These are phyloP conservation scores for Wickerhamiella allomyrinae DNA, from an alignment of 805 yeast genomes.

Conservation along the genomic window DNA sequence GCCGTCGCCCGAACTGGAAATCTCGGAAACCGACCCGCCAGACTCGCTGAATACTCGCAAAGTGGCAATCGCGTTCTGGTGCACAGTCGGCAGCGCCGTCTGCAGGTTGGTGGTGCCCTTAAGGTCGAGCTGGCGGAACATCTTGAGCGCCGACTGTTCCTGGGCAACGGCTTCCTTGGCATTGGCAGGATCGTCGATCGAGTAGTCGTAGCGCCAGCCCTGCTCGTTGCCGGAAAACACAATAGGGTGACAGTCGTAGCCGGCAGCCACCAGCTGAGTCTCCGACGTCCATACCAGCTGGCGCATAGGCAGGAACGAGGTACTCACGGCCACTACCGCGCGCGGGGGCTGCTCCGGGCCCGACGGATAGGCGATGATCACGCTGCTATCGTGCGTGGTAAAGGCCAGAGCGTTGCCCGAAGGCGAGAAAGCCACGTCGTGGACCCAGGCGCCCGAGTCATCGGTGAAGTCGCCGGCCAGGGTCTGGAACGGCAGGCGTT, in stretches of 20 bases:
- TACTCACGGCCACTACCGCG: conserved; percentile 42
- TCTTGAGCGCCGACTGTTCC: conserved; percentile 45
- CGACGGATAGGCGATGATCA: conserved; percentile 64
- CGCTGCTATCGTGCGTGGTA: conserved; percentile 76
- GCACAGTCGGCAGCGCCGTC: conserved; percentile 53
- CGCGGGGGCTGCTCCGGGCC: conserved; percentile 52
- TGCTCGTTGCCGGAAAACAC: conserved; percentile 57
- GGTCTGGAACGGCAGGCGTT: conserved; percentile 86
- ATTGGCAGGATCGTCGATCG: conserved; percentile 43
- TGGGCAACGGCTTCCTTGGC: conserved; percentile 33
- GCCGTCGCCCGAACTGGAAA: conserved; percentile 82
- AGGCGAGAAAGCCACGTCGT: conserved; percentile 76
- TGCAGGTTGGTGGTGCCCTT: conserved; percentile 57
- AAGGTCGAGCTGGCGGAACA: conserved; percentile 90
- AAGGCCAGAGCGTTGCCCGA: conserved; percentile 64
- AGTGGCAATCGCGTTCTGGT: conserved; percentile 74
- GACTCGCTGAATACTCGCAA: conserved; percentile 32
- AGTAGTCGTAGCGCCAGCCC: conserved; percentile 45
- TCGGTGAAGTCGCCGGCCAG: conserved; percentile 67
- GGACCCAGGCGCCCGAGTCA: conserved; percentile 77
- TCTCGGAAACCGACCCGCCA: conserved; percentile 32
- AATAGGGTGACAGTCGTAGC: conserved; percentile 83
- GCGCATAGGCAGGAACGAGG: conserved; percentile 67
- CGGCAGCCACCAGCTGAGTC: conserved; percentile 65
- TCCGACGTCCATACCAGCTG: conserved; percentile 58